A percentile compares a stretch with the other conserved stretches of the same genome.
Evolutionary conservation across 2,329 filamentous ascomycete genomes (phyloP).

Genomic region (Chalaropsis thielavioides): DNA sequence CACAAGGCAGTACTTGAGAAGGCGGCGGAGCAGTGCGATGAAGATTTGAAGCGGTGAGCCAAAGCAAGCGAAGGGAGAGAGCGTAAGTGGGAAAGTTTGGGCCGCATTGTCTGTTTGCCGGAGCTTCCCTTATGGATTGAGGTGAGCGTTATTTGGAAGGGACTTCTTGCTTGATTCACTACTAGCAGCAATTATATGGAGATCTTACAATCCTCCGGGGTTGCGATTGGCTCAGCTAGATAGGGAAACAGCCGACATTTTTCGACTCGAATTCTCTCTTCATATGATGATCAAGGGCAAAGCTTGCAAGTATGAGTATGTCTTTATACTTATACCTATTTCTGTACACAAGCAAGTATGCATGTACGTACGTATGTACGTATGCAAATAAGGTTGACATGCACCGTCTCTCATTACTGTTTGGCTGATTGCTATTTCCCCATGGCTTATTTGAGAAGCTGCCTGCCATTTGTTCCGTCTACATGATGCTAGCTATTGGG

Average conservation of each 20-base stretch:
- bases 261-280: background rate
- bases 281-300: too few relatives aligned
- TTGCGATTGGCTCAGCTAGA: background rate
- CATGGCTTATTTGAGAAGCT: too few relatives aligned
- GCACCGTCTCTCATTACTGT: too few relatives aligned
- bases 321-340: too few relatives aligned
- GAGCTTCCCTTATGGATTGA: background rate
- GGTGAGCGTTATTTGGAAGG: background rate
- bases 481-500: too few relatives aligned
- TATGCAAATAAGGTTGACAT: too few relatives aligned
- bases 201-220: background rate
- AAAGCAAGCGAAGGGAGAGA: background rate
- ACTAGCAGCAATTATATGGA: conserved; percentile 1
- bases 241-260: background rate
- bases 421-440: too few relatives aligned
- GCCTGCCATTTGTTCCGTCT: too few relatives aligned
- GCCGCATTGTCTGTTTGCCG: background rate
- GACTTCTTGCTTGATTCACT: background rate
- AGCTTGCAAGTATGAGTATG: too few relatives aligned
- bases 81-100: background rate
- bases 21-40: background rate
- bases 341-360: too few relatives aligned
- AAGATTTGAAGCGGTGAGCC: background rate
- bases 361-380: too few relatives aligned
- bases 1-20: background rate